A percentile compares a stretch with the other conserved stretches of the same genome.
Evolutionary conservation across 345 rosid genomes (phyloP).

Genomic region (Salix brachista): DNA sequence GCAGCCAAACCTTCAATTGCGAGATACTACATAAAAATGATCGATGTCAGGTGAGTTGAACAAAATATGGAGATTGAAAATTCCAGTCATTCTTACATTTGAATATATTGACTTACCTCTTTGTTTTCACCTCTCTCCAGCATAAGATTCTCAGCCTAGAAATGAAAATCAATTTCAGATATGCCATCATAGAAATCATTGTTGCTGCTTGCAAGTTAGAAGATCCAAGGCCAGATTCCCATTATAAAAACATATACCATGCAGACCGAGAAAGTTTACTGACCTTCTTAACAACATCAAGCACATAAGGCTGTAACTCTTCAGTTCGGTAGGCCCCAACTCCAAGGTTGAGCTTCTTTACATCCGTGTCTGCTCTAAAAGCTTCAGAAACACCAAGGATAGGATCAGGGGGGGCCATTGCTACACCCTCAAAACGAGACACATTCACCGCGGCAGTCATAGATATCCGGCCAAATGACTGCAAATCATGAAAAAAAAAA

Average conservation of each 20-base stretch:
- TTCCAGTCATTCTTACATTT: neutral
- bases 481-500: constrained; percentile 22
- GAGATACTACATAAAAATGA: constrained; percentile 63
- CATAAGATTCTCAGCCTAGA: constrained; percentile 84
- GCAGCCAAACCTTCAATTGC: constrained; percentile 98
- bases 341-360: constrained; percentile 93
- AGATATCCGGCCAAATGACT: constrained; percentile 57
- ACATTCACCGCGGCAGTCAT: constrained; percentile 61
- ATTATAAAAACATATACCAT: constrained; percentile 8
- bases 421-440: constrained; percentile 77
- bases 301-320: constrained; percentile 92
- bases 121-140: constrained; percentile 87
- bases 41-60: constrained; percentile 4
- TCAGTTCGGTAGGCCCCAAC: constrained; percentile 96
- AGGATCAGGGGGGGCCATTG: constrained; percentile 98
- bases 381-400: constrained; percentile 98
- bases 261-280: neutral
- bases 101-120: constrained; percentile 55
- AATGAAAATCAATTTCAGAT: constrained; percentile 7
- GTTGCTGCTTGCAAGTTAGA: neutral
- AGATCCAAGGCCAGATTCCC: neutral
- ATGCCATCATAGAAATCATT: neutral
- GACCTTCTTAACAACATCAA: constrained; percentile 93
- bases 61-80: neutral
- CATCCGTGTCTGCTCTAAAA: constrained; percentile 72